phyloP scores from a whole-genome alignment of 805 yeast genomes.

The Candida loeiensis region DNA sequence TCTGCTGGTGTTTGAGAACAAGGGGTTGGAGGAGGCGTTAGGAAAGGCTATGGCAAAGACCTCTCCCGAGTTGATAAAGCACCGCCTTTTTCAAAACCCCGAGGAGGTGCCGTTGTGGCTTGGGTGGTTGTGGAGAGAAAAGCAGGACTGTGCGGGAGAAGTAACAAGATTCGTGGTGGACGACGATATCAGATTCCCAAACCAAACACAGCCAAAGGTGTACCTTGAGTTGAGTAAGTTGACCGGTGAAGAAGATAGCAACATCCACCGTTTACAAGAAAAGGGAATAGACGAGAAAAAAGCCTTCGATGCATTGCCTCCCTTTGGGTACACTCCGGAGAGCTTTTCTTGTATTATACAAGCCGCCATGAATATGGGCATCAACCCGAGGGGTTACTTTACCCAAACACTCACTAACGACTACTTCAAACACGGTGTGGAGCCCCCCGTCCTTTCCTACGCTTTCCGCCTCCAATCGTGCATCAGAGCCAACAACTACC shows the following conservation, averaged over 20 bases:
- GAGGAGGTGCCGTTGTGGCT: background rate
- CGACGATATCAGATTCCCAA: conserved; percentile 23
- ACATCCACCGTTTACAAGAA: background rate
- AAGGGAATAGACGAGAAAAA: background rate
- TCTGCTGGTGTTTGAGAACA: conserved; percentile 11
- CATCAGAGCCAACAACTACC: conserved; percentile 15
- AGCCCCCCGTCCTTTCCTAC: conserved; percentile 21
- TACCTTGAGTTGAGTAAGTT: conserved; percentile 7
- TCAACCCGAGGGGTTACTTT: conserved; percentile 17
- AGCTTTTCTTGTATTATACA: conserved; percentile 16
- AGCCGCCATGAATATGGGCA: conserved; percentile 12
- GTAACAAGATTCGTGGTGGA: conserved; percentile 16
- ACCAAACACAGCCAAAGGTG: conserved; percentile 17
- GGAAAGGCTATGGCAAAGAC: background rate
- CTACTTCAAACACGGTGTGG: conserved; percentile 12
- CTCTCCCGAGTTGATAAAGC: background rate
- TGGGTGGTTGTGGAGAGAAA: background rate
- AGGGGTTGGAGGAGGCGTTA: background rate
- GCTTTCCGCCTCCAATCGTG: conserved; percentile 30
- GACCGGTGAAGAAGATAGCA: background rate
- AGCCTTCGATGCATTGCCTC: background rate
- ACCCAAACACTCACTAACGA: conserved; percentile 14
- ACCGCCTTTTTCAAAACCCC: background rate
- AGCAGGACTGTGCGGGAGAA: conserved; percentile 13
- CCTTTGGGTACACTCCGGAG: background rate